Base-by-base conservation (phyloP, 1,284 basidiomycete genomes). In the Lignosus rhinocerotis region DNA sequence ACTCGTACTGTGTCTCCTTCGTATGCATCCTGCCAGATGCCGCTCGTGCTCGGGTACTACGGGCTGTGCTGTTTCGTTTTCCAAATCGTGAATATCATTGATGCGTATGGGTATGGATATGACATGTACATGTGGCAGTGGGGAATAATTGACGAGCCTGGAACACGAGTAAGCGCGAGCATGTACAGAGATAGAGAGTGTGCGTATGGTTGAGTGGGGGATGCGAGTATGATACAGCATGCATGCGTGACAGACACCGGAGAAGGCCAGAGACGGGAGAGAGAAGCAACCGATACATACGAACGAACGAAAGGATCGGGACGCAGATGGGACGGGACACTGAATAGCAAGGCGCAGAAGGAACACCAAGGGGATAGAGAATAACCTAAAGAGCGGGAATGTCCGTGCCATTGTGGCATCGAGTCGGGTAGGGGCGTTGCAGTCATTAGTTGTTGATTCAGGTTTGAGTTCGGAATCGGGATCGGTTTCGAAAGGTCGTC, bases 191-290 rank as follows among this genome's bases (percentile, higher is more conserved):
- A 4, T 6, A 10, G 36, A 4, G 25, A 9, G 36, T 39, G 36
- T 39, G 36, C 36, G 25, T 25, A 25, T 25, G 10, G 19, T 11
- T 7, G 46, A 7, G 46, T 33, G 30, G 19, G 38, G 11, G 33
- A 51, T 38, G 46, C 14, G 46, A 19, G 48, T 60, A 60, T 54
- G 47, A 46, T 58, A 58, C 57, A 58, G 48, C 32, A 30, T 31
- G 48, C 42, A 10, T 43, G 41, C 11, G 19, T 33, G 19, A 39
- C 42, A 44, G 12, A 16, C 21, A 31, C 41, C 16, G 33, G 14
- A 14, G 41, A 41, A 16, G 11, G n/a, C 16, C n/a, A 43, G 25
- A 45, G 21, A 42, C 11, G 17, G n/a, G n/a, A 38, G 41, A 44
- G 30, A 46, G 34, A 32, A 6, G 46, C 41, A 30, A 45, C 12